Conservation (phyloP, 768 basidiomycete genomes). For the Rhizopogon vinicolor region DNA sequence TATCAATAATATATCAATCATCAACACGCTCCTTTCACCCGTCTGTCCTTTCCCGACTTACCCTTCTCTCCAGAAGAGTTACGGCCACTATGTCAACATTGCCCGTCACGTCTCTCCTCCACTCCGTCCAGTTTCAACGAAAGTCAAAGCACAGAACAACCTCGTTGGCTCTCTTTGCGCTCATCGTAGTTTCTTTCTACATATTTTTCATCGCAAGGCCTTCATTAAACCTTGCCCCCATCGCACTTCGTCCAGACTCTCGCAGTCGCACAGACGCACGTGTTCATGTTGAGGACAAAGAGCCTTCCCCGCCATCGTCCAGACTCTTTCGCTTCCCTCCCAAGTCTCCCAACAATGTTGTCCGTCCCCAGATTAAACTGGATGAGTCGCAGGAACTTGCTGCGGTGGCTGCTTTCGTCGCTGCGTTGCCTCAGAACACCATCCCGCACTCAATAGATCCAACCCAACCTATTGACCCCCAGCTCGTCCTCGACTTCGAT, state of each 20-base stretch:
- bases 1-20: background rate
- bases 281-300: constrained; percentile 11
- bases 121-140: constrained; percentile 32
- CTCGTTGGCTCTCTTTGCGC: constrained; percentile 47
- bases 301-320: constrained; percentile 27
- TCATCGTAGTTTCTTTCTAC: constrained; percentile 50
- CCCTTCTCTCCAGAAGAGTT: constrained; percentile 9
- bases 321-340: constrained; percentile 15
- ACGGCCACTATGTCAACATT: constrained; percentile 17
- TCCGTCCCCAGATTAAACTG: constrained; percentile 41
- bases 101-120: constrained; percentile 24
- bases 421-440: constrained; percentile 69
- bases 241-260: constrained; percentile 25
- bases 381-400: constrained; percentile 61
- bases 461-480: constrained; percentile 62
- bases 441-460: constrained; percentile 68
- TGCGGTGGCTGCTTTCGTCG: constrained; percentile 69
- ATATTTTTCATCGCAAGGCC: constrained; percentile 48
- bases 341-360: constrained; percentile 10
- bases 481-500: constrained; percentile 81
- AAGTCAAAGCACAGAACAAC: constrained; percentile 50
- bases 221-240: constrained; percentile 33
- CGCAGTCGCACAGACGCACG: constrained; percentile 25
- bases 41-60: constrained; percentile 1
- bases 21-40: constrained; percentile 2